These are phyloP conservation scores for Verruconis gallopava DNA, from an alignment of 2,329 filamentous ascomycete species.

Conservation along the genomic window DNA sequence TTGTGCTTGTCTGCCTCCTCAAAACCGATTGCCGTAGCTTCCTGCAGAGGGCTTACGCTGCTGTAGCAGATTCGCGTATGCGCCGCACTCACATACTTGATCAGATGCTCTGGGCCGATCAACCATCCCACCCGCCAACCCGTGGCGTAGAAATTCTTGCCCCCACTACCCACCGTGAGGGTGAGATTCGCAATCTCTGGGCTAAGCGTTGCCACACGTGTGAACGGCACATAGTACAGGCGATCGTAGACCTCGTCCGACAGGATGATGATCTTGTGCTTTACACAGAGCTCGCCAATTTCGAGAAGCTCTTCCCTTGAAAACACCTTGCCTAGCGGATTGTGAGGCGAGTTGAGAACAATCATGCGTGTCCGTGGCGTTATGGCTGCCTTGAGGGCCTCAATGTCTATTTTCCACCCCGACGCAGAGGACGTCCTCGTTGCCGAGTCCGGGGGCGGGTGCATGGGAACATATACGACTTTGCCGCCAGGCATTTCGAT, in stretches of 20 bases:
- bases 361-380: slow-evolving; percentile 91
- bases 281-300: slow-evolving; percentile 80
- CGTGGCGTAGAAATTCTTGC: slow-evolving; percentile 97
- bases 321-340: slow-evolving; percentile 94
- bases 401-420: slow-evolving; percentile 81
- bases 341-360: slow-evolving; percentile 79
- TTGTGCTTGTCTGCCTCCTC: slow-evolving; percentile 73
- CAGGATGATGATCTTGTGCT: slow-evolving; percentile 87
- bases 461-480: slow-evolving; percentile 89
- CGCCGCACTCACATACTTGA: slow-evolving; percentile 82
- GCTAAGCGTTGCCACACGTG: slow-evolving; percentile 77
- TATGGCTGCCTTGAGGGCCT: slow-evolving; percentile 67
- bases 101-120: slow-evolving; percentile 75
- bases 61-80: slow-evolving; percentile 96
- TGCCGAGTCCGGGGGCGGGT: slow-evolving; percentile 71
- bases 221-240: slow-evolving; percentile 91
- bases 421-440: slow-evolving; percentile 69
- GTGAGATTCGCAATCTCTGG: slow-evolving; percentile 81
- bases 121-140: slow-evolving; percentile 96
- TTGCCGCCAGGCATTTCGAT: slow-evolving; percentile 96
- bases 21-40: slow-evolving; percentile 86
- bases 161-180: slow-evolving; percentile 85
- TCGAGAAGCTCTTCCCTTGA: slow-evolving; percentile 67
- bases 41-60: slow-evolving; percentile 83
- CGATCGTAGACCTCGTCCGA: slow-evolving; percentile 68